Evolutionary conservation across 2,329 filamentous ascomycete genomes (phyloP).

Genomic region (Beauveria sp.): DNA sequence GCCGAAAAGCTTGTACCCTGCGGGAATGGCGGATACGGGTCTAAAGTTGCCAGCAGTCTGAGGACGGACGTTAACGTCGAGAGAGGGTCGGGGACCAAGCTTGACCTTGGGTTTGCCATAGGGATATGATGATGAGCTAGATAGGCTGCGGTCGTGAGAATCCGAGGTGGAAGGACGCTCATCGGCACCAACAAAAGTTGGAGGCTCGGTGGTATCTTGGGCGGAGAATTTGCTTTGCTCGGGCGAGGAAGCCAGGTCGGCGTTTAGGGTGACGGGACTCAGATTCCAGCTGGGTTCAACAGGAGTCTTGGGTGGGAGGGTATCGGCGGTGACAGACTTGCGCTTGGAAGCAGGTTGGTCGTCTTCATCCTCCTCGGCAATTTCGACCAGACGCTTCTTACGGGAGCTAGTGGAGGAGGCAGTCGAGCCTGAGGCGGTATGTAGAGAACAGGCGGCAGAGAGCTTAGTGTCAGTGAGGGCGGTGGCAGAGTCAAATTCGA

Average conservation of each 20-base stretch:
- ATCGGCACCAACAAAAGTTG: conserved; percentile 42
- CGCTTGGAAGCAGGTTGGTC: conserved; percentile 52
- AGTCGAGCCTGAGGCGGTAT: conserved; percentile 78
- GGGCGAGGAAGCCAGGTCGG: conserved; percentile 42
- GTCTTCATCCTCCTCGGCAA: conserved; percentile 88
- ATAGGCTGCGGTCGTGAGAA: conserved; percentile 33
- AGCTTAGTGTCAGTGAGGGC: conserved; percentile 84
- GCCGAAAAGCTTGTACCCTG: conserved; percentile 65
- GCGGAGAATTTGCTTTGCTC: conserved; percentile 42
- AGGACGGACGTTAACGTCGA: conserved; percentile 54
- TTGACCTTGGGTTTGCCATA: conserved; percentile 75
- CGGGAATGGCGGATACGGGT: conserved; percentile 71
- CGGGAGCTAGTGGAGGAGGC: conserved; percentile 78
- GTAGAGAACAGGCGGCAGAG: conserved; percentile 79
- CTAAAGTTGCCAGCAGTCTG: conserved; percentile 56
- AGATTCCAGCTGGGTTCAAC: conserved; percentile 16
- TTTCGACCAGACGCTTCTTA: conserved; percentile 75
- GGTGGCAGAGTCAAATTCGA: conserved; percentile 65
- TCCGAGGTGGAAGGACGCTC: conserved; percentile 36
- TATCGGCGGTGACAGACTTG: conserved; percentile 47
- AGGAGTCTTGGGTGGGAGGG: conserved; percentile 23
- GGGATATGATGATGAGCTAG: conserved; percentile 40
- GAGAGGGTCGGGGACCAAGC: conserved; percentile 75
- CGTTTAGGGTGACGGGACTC: conserved; percentile 41
- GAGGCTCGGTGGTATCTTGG: conserved; percentile 40